phyloP scores from a whole-genome alignment of 2,329 filamentous ascomycete species.

The Penicillium olsonii region DNA sequence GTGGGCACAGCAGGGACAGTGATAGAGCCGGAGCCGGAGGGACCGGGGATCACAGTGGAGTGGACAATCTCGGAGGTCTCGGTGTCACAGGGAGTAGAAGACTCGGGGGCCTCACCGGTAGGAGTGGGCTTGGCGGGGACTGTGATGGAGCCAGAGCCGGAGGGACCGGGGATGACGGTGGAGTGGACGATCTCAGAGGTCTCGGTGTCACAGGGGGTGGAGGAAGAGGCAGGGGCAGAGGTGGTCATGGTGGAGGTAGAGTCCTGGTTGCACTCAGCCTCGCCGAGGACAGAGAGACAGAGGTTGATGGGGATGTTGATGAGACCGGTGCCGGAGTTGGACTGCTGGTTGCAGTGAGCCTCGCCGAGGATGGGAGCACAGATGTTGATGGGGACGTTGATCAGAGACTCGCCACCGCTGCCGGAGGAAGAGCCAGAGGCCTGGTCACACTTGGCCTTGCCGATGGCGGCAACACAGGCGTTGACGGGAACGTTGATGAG shows the following conservation, averaged over 20 bases:
- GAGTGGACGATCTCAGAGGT: constrained; percentile 8
- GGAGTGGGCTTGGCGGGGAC: not conserved
- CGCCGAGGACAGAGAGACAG: constrained; percentile 28
- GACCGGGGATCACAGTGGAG: not conserved
- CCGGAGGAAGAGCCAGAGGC: constrained; percentile 1
- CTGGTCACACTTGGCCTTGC: constrained; percentile 28
- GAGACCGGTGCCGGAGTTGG: constrained; percentile 18
- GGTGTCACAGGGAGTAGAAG: constrained; percentile 1
- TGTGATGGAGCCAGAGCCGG: not conserved
- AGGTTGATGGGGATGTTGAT: constrained; percentile 31
- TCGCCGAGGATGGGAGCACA: constrained; percentile 33
- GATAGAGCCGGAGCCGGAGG: not conserved
- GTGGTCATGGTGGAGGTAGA: constrained; percentile 5
- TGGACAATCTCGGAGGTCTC: constrained; percentile 7
- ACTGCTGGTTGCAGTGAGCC: constrained; percentile 25
- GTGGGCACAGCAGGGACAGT: not conserved
- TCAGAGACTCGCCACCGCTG: constrained; percentile 17
- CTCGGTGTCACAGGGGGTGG: not conserved
- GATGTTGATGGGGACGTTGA: constrained; percentile 30
- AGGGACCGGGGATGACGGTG: not conserved
- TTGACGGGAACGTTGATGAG: constrained; percentile 29
- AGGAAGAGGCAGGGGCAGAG: not conserved
- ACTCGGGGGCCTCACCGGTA: not conserved
- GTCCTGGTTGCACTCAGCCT: constrained; percentile 24
- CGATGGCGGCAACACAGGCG: constrained; percentile 25